A percentile compares a stretch with the other conserved stretches of the same genome.
Conservation (phyloP, 2,329 filamentous ascomycete genomes). For the Monilinia fructicola region DNA sequence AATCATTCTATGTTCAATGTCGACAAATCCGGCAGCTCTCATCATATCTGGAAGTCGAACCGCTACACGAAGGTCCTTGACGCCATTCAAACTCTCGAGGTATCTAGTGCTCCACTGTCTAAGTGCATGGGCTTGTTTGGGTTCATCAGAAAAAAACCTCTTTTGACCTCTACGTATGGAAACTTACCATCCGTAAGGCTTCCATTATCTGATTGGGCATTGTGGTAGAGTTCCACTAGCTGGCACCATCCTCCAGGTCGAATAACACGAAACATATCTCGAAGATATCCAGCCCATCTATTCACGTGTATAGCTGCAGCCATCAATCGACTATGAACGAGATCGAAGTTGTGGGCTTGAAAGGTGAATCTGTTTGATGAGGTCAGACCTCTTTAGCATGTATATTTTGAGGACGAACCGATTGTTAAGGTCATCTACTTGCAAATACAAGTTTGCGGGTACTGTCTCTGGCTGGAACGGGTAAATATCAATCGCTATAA, state of each 20-base stretch:
- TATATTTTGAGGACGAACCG: slow-evolving; percentile 45
- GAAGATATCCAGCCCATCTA: slow-evolving; percentile 74
- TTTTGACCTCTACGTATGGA: neutral
- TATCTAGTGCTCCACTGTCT: slow-evolving; percentile 67
- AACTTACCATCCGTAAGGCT: slow-evolving; percentile 62
- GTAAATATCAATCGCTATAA: slow-evolving; percentile 70
- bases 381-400: slow-evolving; percentile 12
- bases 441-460: slow-evolving; percentile 61
- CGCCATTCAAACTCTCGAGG: slow-evolving; percentile 58
- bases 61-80: slow-evolving; percentile 66
- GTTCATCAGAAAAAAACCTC: neutral
- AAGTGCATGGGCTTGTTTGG: slow-evolving; percentile 57
- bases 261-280: slow-evolving; percentile 70
- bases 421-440: slow-evolving; percentile 68
- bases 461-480: slow-evolving; percentile 65
- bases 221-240: slow-evolving; percentile 83
- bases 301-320: slow-evolving; percentile 39
- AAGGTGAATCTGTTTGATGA: slow-evolving; percentile 59
- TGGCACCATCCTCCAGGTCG: slow-evolving; percentile 82
- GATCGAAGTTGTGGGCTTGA: slow-evolving; percentile 69
- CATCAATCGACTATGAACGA: slow-evolving; percentile 63
- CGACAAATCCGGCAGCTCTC: slow-evolving; percentile 58
- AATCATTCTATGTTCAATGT: slow-evolving; percentile 65
- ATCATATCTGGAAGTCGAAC: slow-evolving; percentile 50
- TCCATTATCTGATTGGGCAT: slow-evolving; percentile 83